Evolutionary conservation across 2,329 filamentous ascomycete species (phyloP).

Genomic region (Trichophyton equinum): DNA sequence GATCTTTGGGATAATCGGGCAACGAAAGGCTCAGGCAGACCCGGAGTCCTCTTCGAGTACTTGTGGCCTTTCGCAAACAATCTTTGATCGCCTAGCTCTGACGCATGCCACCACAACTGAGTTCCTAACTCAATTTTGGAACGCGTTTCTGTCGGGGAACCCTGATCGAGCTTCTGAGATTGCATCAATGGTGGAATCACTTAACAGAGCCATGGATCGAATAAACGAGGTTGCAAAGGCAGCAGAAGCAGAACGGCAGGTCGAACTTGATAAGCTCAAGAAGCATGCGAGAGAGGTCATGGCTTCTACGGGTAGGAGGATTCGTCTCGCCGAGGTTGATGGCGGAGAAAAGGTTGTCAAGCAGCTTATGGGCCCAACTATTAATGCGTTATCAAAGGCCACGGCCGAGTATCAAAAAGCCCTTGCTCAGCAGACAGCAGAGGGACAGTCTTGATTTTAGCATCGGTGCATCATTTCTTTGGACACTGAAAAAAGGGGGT

Average conservation of each 20-base stretch:
- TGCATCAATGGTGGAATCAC: slow-evolving; percentile 66
- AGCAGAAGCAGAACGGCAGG: slow-evolving; percentile 61
- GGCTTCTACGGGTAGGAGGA: slow-evolving; percentile 60
- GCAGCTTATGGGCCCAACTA: slow-evolving; percentile 62
- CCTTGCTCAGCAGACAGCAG: slow-evolving; percentile 46
- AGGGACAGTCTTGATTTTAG: not conserved
- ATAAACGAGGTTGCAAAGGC: slow-evolving; percentile 69
- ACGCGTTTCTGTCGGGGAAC: slow-evolving; percentile 78
- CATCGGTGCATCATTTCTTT: not conserved
- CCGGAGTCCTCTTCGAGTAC: slow-evolving; percentile 28
- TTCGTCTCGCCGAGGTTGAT: slow-evolving; percentile 51
- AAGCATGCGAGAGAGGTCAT: slow-evolving; percentile 58
- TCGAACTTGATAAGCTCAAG: slow-evolving; percentile 54
- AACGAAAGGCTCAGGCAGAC: slow-evolving; percentile 40
- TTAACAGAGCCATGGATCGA: slow-evolving; percentile 62
- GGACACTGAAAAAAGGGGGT: not conserved
- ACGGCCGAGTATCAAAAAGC: slow-evolving; percentile 58
- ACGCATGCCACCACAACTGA: slow-evolving; percentile 91
- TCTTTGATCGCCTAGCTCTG: slow-evolving; percentile 52
- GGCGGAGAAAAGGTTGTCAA: slow-evolving; percentile 67
- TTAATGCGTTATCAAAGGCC: slow-evolving; percentile 58
- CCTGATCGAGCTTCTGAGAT: slow-evolving; percentile 68
- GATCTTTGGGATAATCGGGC: slow-evolving; percentile 46
- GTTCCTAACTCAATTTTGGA: slow-evolving; percentile 97
- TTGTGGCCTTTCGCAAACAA: slow-evolving; percentile 36